Conservation (phyloP, 2,329 filamentous ascomycete genomes). For the Diaporthe sp. region DNA sequence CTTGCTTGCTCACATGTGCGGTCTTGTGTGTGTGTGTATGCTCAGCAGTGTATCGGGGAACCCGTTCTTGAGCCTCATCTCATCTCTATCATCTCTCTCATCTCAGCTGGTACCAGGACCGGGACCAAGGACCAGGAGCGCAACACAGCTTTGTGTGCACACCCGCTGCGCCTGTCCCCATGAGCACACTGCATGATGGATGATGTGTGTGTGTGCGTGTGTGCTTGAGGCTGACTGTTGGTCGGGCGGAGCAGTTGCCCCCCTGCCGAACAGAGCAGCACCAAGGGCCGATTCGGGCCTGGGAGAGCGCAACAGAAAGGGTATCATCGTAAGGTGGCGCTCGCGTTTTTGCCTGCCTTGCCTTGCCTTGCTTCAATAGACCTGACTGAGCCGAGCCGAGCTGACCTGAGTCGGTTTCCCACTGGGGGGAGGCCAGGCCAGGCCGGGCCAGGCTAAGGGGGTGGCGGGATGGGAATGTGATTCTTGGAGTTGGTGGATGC, state of each 20-base stretch:
- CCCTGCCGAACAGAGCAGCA: not conserved
- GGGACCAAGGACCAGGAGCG: slow-evolving; percentile 6
- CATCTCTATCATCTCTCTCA: slow-evolving; percentile 26
- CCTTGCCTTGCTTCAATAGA: not conserved
- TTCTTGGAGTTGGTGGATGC: slow-evolving; percentile 8
- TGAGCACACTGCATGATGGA: slow-evolving; percentile 27
- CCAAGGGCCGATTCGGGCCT: not conserved
- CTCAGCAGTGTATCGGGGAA: slow-evolving; percentile 1
- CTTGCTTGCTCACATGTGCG: not conserved
- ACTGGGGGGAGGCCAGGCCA: slow-evolving; percentile 2
- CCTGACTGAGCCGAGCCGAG: slow-evolving; percentile 11
- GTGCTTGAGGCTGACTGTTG: slow-evolving; percentile 19
- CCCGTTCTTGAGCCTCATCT: slow-evolving; percentile 30
- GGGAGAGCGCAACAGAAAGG: not conserved
- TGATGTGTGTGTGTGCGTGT: slow-evolving; percentile 5
- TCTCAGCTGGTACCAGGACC: not conserved
- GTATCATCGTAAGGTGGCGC: not conserved
- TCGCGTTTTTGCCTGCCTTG: slow-evolving; percentile 3
- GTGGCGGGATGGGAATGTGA: slow-evolving; percentile 3
- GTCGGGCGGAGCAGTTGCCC: not conserved
- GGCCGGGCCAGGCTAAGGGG: not conserved
- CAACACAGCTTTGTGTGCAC: slow-evolving; percentile 27
- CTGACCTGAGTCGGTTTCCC: slow-evolving; percentile 20
- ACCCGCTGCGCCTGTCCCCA: slow-evolving; percentile 3
- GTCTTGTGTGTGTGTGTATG: not conserved